These are phyloP conservation scores for Stipa capillata DNA, from an alignment of 176 grass and related monocot genomes.

Conservation along the genomic window DNA sequence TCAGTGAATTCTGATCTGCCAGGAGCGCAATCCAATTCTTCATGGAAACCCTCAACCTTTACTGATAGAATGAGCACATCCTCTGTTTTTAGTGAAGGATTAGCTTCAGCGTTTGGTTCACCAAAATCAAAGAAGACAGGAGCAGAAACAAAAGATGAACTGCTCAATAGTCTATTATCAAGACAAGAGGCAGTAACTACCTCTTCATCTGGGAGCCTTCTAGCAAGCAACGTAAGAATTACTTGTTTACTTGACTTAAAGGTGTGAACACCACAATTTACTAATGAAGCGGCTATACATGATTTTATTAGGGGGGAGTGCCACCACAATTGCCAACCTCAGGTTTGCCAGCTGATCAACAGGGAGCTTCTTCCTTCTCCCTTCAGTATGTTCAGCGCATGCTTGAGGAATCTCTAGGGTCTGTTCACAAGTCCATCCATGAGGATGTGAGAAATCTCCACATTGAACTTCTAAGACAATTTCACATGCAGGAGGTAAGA, in stretches of 20 bases:
- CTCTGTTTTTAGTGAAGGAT: constrained; percentile 81
- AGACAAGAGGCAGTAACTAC: constrained; percentile 47
- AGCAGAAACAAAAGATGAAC: constrained; percentile 86
- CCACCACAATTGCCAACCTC: constrained; percentile 29
- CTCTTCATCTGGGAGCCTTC: constrained; percentile 36
- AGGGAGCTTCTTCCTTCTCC: constrained; percentile 74
- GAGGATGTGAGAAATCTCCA: constrained; percentile 94
- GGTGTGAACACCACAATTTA: neutral
- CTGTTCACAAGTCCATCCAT: constrained; percentile 86
- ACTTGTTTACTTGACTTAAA: constrained; percentile 1
- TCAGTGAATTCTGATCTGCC: constrained; percentile 29
- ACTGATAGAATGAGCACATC: constrained; percentile 66
- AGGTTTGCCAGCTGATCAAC: constrained; percentile 50
- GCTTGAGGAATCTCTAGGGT: constrained; percentile 82
- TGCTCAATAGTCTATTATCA: constrained; percentile 58
- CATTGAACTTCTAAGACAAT: constrained; percentile 89
- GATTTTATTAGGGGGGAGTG: constrained; percentile 47
- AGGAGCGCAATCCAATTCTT: constrained; percentile 32
- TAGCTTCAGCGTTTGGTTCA: constrained; percentile 67
- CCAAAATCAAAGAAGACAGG: constrained; percentile 93
- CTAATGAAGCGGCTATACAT: neutral
- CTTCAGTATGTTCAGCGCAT: constrained; percentile 92
- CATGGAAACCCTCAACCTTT: constrained; percentile 49
- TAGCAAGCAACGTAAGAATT: constrained; percentile 57
- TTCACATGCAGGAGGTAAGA: constrained; percentile 93